Percentiles rank a stretch among this genome's conserved stretches.
Conservation (phyloP, 306 rosid species). For the Malus sieversii region DNA sequence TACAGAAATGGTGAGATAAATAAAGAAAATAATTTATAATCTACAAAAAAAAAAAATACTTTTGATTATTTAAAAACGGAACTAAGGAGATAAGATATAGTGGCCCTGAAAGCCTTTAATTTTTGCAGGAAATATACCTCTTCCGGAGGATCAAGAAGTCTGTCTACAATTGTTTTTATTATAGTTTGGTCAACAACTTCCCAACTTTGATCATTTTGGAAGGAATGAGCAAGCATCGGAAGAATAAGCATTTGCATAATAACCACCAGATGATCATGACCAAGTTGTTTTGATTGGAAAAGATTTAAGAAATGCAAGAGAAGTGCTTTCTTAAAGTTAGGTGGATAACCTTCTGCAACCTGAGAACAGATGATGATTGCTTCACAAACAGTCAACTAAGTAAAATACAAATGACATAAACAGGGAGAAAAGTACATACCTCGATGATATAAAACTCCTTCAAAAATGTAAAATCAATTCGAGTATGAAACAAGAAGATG, state of each 20-base stretch:
- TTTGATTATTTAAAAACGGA: not conserved
- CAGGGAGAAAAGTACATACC: conserved; percentile 36
- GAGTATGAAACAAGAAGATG: conserved; percentile 83
- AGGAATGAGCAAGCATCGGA: conserved; percentile 98
- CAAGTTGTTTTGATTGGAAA: conserved; percentile 85
- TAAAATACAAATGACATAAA: not conserved
- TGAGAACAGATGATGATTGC: conserved; percentile 24
- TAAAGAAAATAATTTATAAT: not conserved
- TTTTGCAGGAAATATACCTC: conserved; percentile 41
- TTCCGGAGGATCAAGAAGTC: conserved; percentile 99
- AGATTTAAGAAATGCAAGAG: conserved; percentile 75
- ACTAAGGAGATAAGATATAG: not conserved
- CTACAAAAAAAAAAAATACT: not conserved
- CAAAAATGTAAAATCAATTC: conserved; percentile 87
- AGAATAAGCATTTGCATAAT: conserved; percentile 99
- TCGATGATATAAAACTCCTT: conserved; percentile 96
- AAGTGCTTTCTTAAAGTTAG: conserved; percentile 73
- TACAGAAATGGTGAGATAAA: not conserved
- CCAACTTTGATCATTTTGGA: conserved; percentile 96
- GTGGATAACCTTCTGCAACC: conserved; percentile 93
- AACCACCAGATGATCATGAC: conserved; percentile 85
- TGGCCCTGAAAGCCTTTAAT: not conserved
- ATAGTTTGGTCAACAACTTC: conserved; percentile 89
- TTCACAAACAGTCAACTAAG: not conserved
- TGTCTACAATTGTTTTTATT: conserved; percentile 87